Base-by-base conservation (phyloP, 1,284 basidiomycete genomes). In the Trametes pubescens region DNA sequence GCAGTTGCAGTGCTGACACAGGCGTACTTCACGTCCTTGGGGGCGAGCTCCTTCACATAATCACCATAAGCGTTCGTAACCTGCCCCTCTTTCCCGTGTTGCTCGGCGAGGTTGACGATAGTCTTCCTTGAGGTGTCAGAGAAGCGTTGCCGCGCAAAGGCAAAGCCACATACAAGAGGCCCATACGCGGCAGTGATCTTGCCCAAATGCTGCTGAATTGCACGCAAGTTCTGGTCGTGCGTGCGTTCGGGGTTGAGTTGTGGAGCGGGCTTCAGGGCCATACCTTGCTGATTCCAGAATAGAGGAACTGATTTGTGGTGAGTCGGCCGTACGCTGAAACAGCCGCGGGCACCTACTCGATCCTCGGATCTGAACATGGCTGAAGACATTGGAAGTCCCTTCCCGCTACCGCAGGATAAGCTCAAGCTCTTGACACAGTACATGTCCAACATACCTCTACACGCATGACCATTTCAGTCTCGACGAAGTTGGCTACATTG, bases 51-150 rank as follows among this genome's bases (percentile, higher is more conserved):
- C 13, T 84, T 77, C 67, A 91, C 86, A 55, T 88, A 88, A 35
- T 92, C 86, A 40, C 86, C 80, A 75, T 95, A 99, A 10, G 90
- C 92, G 61, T 86, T 81, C 0, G 95, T 95, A 14, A 99, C 86
- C 1, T 81, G 78, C 0, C 85, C 90, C 78, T 99, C 96, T 73
- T 93, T 97, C 9, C 97, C 96, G 9, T 87, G 84, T 73, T 93
- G 90, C 73, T 99, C 97, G 0, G 96, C 94, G 7, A 99, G 84
- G 72, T 98, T 98, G 60, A 98, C 83, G 63, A 93, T 84, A 2
- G 86, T 90, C 94, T 94, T 53, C 29, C 53, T 57, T 26, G 53
- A 58, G 5, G 44, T 34, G 18, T 55, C 16, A 55, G 32, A 18
- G 13, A 37, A 16, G 14, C 22, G 34, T 32, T 18, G n/a, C 18